phyloP scores from a whole-genome alignment of 2,329 filamentous ascomycete species.

The Zymoseptoria brevis region DNA sequence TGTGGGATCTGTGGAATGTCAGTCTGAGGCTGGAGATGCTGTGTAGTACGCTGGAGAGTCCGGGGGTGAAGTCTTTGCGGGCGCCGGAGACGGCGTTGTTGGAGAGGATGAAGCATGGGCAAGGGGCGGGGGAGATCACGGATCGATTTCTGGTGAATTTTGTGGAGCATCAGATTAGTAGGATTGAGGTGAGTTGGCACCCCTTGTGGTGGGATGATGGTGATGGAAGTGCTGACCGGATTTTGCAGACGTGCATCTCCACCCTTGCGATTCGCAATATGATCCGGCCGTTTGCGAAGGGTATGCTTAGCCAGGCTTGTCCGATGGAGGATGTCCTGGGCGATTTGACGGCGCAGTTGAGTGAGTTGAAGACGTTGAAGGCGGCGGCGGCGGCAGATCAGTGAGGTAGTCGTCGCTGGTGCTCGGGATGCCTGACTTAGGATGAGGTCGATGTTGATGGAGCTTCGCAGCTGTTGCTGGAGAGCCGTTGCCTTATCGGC shows the following conservation, averaged over 20 bases:
- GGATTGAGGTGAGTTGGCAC: slow-evolving; percentile 72
- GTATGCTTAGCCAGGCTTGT: slow-evolving; percentile 64
- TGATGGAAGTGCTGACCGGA: slow-evolving; percentile 17
- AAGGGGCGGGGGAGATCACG: slow-evolving; percentile 67
- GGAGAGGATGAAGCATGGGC: slow-evolving; percentile 59
- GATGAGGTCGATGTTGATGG: neutral
- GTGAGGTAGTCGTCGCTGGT: neutral
- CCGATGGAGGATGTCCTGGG: slow-evolving; percentile 67
- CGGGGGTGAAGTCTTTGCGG: slow-evolving; percentile 55
- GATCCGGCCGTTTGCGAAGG: slow-evolving; percentile 59
- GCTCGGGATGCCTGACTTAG: neutral
- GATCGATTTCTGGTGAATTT: slow-evolving; percentile 84
- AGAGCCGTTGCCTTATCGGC: neutral
- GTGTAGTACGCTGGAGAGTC: slow-evolving; percentile 76
- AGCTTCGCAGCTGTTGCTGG: neutral
- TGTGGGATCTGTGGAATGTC: slow-evolving; percentile 86
- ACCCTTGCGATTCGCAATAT: slow-evolving; percentile 74
- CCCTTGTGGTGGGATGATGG: neutral
- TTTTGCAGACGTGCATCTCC: slow-evolving; percentile 64
- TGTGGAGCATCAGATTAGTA: slow-evolving; percentile 87
- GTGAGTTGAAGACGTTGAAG: slow-evolving; percentile 48
- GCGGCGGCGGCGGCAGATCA: neutral
- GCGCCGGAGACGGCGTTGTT: slow-evolving; percentile 76
- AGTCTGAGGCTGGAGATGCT: slow-evolving; percentile 87
- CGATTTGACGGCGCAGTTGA: slow-evolving; percentile 53